Percentiles rank a stretch among this genome's conserved stretches.
phyloP scores from a whole-genome alignment of 23 red algal genomes.

The Gracilaria vermiculophylla region DNA sequence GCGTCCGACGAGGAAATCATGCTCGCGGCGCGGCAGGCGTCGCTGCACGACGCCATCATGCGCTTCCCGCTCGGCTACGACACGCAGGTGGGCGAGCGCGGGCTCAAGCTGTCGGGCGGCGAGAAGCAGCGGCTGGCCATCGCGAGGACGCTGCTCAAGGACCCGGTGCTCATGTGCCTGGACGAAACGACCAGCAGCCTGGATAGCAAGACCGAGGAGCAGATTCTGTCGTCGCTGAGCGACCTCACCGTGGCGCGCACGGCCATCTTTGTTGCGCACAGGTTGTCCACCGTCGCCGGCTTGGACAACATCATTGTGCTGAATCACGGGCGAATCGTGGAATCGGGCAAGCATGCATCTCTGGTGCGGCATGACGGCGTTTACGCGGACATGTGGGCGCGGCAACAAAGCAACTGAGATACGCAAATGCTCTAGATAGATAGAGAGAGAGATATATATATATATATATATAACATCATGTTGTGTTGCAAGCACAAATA shows the following conservation, averaged over 20 bases:
- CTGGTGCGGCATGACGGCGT: slow-evolving; percentile 47
- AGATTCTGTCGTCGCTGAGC: slow-evolving; percentile 71
- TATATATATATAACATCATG: no score
- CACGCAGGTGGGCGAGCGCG: slow-evolving; percentile 88
- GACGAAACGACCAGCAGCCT: slow-evolving; percentile 89
- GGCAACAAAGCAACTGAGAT: slow-evolving; percentile 22
- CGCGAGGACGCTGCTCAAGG: slow-evolving; percentile 83
- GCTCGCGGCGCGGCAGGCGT: slow-evolving; percentile 71
- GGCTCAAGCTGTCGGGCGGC: slow-evolving; percentile 86
- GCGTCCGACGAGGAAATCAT: slow-evolving; percentile 67
- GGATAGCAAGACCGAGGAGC: slow-evolving; percentile 86
- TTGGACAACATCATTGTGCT: slow-evolving; percentile 86
- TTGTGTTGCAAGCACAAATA: not conserved
- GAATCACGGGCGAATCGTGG: slow-evolving; percentile 74
- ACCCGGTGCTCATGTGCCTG: slow-evolving; percentile 66
- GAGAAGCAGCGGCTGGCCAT: slow-evolving; percentile 94
- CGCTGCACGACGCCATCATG: slow-evolving; percentile 73
- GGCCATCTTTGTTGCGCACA: slow-evolving; percentile 87
- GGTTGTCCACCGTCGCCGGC: slow-evolving; percentile 74
- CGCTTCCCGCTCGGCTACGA: slow-evolving; percentile 81
- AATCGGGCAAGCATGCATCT: slow-evolving; percentile 68
- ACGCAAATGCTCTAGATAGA: no score
- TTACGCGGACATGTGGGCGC: slow-evolving; percentile 81
- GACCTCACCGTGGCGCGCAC: slow-evolving; percentile 71
- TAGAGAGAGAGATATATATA: no score